Conservation (phyloP, 306 rosid species). For the Sindora glabra region DNA sequence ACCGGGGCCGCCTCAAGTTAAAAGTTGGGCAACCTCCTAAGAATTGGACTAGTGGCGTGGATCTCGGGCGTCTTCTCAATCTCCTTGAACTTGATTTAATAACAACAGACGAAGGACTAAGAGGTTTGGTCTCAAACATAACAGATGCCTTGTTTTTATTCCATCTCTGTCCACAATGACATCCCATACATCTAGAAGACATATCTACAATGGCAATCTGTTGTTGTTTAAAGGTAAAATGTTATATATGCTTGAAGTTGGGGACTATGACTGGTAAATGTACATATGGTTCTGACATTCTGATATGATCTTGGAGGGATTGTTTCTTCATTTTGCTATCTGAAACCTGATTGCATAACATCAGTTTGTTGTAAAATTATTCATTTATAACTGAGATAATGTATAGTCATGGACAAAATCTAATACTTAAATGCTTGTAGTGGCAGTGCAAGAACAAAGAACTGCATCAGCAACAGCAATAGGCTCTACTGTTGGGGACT, state of each 20-base stretch:
- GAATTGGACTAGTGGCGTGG: slow-evolving; percentile 99
- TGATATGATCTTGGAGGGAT: neutral
- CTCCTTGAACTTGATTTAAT: slow-evolving; percentile 96
- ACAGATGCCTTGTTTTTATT: neutral
- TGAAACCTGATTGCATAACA: no score
- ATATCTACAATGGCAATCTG: neutral
- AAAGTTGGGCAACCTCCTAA: slow-evolving; percentile 97
- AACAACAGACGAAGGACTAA: slow-evolving; percentile 79
- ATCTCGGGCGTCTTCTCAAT: slow-evolving; percentile 91
- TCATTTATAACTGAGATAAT: no score
- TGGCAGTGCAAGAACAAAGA: slow-evolving; percentile 90
- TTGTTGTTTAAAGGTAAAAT: neutral
- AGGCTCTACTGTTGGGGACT: slow-evolving; percentile 80
- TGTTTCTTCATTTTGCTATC: slow-evolving; percentile 1
- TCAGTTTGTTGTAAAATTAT: no score
- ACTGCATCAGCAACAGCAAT: slow-evolving; percentile 76
- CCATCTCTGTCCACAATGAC: no score
- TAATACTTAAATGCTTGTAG: no score
- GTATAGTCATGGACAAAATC: no score
- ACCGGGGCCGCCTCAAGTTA: slow-evolving; percentile 90
- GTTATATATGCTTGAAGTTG: neutral
- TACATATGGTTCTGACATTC: neutral
- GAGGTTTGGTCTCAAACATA: slow-evolving; percentile 60
- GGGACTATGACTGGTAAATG: neutral
- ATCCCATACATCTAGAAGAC: no score